A percentile compares a stretch with the other conserved stretches of the same genome.
Conservation (phyloP, 768 basidiomycete species). For the Russula virescens region DNA sequence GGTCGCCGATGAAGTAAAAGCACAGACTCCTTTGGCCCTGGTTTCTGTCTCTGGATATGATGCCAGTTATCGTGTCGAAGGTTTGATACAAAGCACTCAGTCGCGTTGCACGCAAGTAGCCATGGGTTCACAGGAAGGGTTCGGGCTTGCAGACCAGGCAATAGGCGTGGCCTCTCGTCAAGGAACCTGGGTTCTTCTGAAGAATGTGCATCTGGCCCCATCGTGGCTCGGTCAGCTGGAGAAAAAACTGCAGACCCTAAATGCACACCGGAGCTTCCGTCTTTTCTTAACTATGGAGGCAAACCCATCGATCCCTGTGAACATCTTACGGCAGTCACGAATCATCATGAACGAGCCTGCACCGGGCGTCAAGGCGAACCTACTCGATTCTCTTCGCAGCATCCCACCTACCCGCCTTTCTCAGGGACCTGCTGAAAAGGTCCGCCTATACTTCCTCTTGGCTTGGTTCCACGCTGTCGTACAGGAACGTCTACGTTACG, state of each 20-base stretch:
- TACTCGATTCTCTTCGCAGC: conserved; percentile 79
- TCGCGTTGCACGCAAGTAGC: conserved; percentile 84
- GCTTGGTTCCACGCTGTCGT: conserved; percentile 99
- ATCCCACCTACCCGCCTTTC: conserved; percentile 67
- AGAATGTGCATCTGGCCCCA: conserved; percentile 95
- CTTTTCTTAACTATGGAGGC: conserved; percentile 98
- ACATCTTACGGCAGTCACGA: conserved; percentile 92
- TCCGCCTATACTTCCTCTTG: conserved; percentile 88
- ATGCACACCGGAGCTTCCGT: conserved; percentile 86
- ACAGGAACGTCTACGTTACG: conserved; percentile 94
- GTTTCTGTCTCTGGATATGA: conserved; percentile 96
- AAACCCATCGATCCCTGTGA: conserved; percentile 90
- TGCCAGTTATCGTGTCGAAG: conserved; percentile 95
- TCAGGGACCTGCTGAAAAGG: conserved; percentile 89
- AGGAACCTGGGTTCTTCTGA: conserved; percentile 94
- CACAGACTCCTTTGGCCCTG: conserved; percentile 80
- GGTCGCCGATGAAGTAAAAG: conserved; percentile 72
- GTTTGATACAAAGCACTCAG: conserved; percentile 71
- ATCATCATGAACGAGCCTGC: conserved; percentile 99
- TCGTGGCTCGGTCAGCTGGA: conserved; percentile 95
- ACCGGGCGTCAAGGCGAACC: conserved; percentile 93
- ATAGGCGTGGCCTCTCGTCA: conserved; percentile 88
- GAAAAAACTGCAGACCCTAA: conserved; percentile 91
- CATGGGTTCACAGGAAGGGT: conserved; percentile 99
- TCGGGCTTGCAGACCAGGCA: conserved; percentile 90